These are phyloP conservation scores for Solanum hybrid DNA, from an alignment of 305 asterid genomes.

Conservation along the genomic window DNA sequence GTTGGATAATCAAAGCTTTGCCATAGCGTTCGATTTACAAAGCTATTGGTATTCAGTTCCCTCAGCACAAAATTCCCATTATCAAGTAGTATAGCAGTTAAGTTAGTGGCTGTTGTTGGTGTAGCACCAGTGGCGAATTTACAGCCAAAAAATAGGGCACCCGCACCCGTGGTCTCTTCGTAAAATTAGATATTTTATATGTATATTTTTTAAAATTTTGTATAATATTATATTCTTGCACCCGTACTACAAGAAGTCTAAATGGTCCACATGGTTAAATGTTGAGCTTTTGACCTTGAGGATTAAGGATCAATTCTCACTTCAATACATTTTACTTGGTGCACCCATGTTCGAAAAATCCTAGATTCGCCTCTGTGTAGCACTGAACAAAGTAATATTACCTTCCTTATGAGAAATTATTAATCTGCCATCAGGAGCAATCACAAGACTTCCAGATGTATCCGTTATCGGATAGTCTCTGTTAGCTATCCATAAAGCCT, in stretches of 20 bases:
- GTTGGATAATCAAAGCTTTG: slow-evolving; percentile 30
- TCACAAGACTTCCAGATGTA: slow-evolving; percentile 3
- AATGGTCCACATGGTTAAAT: too few species aligned
- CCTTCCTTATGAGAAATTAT: background rate
- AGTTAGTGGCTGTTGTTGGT: background rate
- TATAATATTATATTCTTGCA: too few species aligned
- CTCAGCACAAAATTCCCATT: slow-evolving; percentile 21
- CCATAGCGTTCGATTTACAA: slow-evolving; percentile 6
- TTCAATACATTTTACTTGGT: too few species aligned
- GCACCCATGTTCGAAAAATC: too few species aligned
- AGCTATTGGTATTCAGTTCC: background rate
- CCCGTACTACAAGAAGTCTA: too few species aligned
- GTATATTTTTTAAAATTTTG: too few species aligned
- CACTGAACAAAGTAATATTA: background rate
- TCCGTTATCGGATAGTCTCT: slow-evolving; percentile 1
- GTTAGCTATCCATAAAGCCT: slow-evolving; percentile 15
- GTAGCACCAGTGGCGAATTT: background rate
- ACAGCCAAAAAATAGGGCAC: too few species aligned
- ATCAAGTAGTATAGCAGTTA: slow-evolving; percentile 8
- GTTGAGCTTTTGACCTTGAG: too few species aligned
- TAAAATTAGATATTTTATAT: too few species aligned
- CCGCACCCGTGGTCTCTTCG: too few species aligned
- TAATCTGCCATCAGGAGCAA: background rate
- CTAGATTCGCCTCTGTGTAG: background rate
- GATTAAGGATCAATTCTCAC: too few species aligned